Evolutionary conservation across 257 asterid species (phyloP).

Genomic region (Fraxinus anomala): DNA sequence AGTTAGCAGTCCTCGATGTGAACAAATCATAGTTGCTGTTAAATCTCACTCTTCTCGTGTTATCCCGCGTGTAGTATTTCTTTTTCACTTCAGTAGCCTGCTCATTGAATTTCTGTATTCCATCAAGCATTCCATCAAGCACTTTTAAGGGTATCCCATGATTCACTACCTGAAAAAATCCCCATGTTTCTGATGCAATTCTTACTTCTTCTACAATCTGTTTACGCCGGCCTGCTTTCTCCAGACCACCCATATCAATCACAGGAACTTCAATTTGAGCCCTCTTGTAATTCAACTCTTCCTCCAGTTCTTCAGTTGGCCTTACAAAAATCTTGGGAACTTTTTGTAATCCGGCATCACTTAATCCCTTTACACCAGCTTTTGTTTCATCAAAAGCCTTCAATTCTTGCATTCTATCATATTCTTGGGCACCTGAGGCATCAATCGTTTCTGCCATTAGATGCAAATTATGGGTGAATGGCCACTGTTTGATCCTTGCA

Average conservation of each 20-base stretch:
- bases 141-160: constrained; percentile 42
- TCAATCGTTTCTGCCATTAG: constrained; percentile 21
- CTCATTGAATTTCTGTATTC: constrained; percentile 35
- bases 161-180: constrained; percentile 54
- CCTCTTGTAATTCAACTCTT: constrained; percentile 13
- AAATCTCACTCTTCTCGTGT: constrained; percentile 29
- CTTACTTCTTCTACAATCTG: constrained; percentile 34
- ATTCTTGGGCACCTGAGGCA: constrained; percentile 10
- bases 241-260: constrained; percentile 40
- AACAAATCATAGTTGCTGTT: constrained; percentile 44
- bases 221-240: constrained; percentile 20
- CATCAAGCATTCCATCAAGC: constrained; percentile 34
- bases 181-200: constrained; percentile 45
- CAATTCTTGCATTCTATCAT: constrained; percentile 34
- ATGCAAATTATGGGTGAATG: neutral
- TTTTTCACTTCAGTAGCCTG: constrained; percentile 38
- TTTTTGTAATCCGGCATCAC: constrained; percentile 42
- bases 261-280: constrained; percentile 36
- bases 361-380: constrained; percentile 55
- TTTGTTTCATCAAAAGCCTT: constrained; percentile 47
- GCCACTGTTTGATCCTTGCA: neutral
- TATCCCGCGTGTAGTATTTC: constrained; percentile 46
- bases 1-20: constrained; percentile 43
- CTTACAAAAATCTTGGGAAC: constrained; percentile 47
- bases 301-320: constrained; percentile 27